Evolutionary conservation across 2,329 filamentous ascomycete genomes (phyloP), one percentile per base, ranked within the genome.

Genomic region (Claviceps monticola): DNA sequence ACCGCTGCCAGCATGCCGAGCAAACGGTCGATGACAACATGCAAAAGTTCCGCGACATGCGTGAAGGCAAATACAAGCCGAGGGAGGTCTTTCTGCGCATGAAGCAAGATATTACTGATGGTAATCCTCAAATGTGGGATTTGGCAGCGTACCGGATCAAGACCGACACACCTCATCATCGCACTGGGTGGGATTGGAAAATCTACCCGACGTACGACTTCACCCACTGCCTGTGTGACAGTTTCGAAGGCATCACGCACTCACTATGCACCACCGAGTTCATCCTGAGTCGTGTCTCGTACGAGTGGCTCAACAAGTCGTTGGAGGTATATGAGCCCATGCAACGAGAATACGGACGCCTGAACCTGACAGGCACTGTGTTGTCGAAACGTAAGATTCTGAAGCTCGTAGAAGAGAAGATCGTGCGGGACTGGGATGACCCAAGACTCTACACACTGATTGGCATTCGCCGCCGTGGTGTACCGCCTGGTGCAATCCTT

Each of bases 121-220:
- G 84, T 34, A 96, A 96, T 65, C 89, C 90, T 6, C 88, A 95
- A 68, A 90, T 95, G 86, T 96, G 91, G 91, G 91, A 97, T 73
- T 71, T 95, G 51, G 86, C 87, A 2, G 91, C 91, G 16, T 97
- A 95, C 68, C 82, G 91, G 55, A 83, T 97, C 55, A 79, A 84
- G 61, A 82, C 86, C 43, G 70, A 79, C 53, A 74, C 74, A 55
- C 76, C 82, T 44, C 88, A 95, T 64, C 82, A 88, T 67, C 79
- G 87, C 38, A 95, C 90, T 0, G 88, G 86, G 34, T 73, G 79
- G 57, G 82, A 84, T 63, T 97, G 90, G 89, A 84, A 82, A 67
- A 95, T 96, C 56, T 96, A 95, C 65, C 93, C 93, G 0, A 94
- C 91, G 0, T 96, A 96, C 62, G 90, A 95, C 66, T 94, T 94